These are phyloP conservation scores for Agastache rugosa DNA, from an alignment of 257 asterid species.

Conservation along the genomic window DNA sequence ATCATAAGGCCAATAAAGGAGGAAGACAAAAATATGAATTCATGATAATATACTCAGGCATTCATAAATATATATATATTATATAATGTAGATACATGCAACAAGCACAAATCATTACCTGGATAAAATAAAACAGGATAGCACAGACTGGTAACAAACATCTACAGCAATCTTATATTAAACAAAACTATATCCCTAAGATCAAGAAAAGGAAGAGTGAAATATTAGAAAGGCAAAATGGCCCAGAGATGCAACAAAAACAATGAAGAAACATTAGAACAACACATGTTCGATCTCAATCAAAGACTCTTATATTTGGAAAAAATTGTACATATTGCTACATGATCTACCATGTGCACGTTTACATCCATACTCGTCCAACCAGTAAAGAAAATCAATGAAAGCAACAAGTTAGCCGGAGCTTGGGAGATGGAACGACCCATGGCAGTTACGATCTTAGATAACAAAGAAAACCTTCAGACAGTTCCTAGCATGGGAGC, in stretches of 20 bases:
- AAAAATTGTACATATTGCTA: conserved; percentile 23
- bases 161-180: background rate
- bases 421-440: conserved; percentile 16
- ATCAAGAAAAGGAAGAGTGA: background rate
- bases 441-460: conserved; percentile 24
- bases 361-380: conserved; percentile 2
- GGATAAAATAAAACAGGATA: background rate
- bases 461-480: conserved; percentile 19
- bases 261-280: background rate
- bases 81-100: background rate
- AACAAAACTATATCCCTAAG: background rate
- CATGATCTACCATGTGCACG: conserved; percentile 20
- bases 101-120: conserved; percentile 5
- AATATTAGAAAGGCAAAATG: background rate
- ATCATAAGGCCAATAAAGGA: conserved; percentile 10
- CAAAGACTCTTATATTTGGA: background rate
- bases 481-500: conserved; percentile 12
- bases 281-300: background rate
- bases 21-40: background rate
- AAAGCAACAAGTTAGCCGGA: conserved; percentile 12
- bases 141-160: background rate
- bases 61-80: background rate
- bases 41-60: background rate
- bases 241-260: conserved; percentile 3
- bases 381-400: background rate